Percentiles rank a stretch among this genome's conserved stretches.
These are phyloP conservation scores for Verticillium tricorpus DNA, from an alignment of 2,329 filamentous ascomycete species.

Conservation along the genomic window DNA sequence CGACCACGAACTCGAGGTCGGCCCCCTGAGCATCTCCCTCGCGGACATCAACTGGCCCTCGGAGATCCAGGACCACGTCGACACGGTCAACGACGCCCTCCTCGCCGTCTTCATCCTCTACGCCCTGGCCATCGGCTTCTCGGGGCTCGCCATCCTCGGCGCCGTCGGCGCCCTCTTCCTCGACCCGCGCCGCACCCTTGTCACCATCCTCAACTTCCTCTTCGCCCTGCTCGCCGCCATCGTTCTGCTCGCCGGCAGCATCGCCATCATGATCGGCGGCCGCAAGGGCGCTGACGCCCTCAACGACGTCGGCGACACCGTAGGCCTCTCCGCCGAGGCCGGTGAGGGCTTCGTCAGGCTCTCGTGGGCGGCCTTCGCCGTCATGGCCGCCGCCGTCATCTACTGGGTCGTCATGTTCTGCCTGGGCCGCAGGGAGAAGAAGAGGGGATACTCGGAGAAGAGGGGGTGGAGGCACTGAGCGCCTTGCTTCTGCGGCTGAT, in stretches of 20 bases:
- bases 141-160: constrained; percentile 38
- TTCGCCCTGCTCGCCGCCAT: constrained; percentile 30
- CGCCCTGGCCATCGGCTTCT: constrained; percentile 35
- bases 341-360: constrained; percentile 41
- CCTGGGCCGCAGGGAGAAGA: constrained; percentile 21
- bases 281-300: constrained; percentile 36
- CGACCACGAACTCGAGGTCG: constrained; percentile 39
- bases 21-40: constrained; percentile 39
- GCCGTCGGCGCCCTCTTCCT: constrained; percentile 30
- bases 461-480: not conserved
- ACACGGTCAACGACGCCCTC: constrained; percentile 44
- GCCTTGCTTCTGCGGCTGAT: too few relatives aligned
- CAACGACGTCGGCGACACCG: constrained; percentile 35
- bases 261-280: constrained; percentile 35
- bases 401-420: constrained; percentile 37
- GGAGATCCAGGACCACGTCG: constrained; percentile 40
- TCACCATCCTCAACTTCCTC: constrained; percentile 30
- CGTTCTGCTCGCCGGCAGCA: constrained; percentile 34
- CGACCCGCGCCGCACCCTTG: constrained; percentile 14
- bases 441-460: constrained; percentile 12
- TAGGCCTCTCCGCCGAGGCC: constrained; percentile 37
- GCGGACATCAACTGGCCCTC: constrained; percentile 40
- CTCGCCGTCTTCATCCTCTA: constrained; percentile 45
- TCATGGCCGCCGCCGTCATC: constrained; percentile 32
- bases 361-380: constrained; percentile 41